Conservation (phyloP, 148 eudicot genomes). For the Camellia sinensis region DNA sequence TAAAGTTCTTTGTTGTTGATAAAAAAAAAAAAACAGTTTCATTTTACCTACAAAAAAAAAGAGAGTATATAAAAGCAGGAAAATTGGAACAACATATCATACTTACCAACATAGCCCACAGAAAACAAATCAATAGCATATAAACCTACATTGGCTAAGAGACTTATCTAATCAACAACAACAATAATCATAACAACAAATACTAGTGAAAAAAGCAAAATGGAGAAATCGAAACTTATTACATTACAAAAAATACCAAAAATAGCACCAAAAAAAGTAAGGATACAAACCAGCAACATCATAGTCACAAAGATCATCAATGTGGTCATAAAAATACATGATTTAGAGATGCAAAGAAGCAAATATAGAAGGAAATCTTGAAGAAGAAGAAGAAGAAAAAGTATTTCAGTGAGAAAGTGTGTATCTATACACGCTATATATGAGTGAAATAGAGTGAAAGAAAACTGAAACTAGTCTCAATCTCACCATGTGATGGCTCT, state of each 20-base stretch:
- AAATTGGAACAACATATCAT: neutral
- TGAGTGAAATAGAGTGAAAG: neutral
- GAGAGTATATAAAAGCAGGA: neutral
- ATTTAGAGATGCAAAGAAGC: neutral
- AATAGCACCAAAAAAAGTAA: neutral
- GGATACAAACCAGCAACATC: neutral
- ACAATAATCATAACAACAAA: neutral
- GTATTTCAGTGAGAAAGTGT: neutral
- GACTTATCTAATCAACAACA: neutral
- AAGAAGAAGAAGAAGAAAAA: neutral
- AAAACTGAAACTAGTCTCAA: neutral
- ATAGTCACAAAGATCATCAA: slow-evolving; percentile 1
- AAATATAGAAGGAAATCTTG: neutral
- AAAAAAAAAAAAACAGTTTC: too few species aligned
- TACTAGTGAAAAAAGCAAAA: neutral
- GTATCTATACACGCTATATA: too few species aligned
- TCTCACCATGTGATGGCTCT: slow-evolving; percentile 8
- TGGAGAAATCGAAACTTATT: neutral
- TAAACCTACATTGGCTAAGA: neutral
- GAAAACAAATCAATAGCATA: neutral
- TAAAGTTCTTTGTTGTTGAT: too few species aligned
- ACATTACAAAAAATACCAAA: neutral
- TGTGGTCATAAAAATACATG: neutral
- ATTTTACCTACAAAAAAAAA: too few species aligned
- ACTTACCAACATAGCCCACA: neutral